Conservation (phyloP, 1,284 basidiomycete species). For the Fomitopsis schrenkii region DNA sequence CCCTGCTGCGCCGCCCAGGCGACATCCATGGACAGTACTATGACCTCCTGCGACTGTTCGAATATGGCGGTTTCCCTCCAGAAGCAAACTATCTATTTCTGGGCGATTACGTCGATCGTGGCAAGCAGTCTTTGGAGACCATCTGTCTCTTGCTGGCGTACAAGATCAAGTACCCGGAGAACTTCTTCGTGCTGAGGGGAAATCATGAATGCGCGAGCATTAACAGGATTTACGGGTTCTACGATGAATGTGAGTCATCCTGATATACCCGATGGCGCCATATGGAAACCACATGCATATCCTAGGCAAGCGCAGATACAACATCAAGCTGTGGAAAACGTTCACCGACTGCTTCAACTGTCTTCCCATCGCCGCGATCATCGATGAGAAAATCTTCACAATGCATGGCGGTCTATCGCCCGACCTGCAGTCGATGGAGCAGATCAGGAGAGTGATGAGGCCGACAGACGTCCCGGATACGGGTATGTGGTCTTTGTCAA, state of each 20-base stretch:
- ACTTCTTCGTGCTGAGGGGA: slow-evolving; percentile 93
- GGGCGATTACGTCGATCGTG: slow-evolving; percentile 93
- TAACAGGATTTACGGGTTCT: slow-evolving; percentile 96
- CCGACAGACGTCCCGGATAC: slow-evolving; percentile 99
- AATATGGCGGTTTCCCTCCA: slow-evolving; percentile 94
- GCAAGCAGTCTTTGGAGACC: slow-evolving; percentile 92
- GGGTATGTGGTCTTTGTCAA: slow-evolving; percentile 48
- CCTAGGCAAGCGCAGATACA: slow-evolving; percentile 92
- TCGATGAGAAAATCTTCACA: slow-evolving; percentile 96
- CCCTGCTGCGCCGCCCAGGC: slow-evolving; percentile 40
- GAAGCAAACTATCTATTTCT: slow-evolving; percentile 96
- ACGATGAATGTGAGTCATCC: slow-evolving; percentile 82
- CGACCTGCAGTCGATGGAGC: slow-evolving; percentile 98
- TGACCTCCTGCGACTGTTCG: slow-evolving; percentile 89
- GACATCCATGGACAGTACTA: slow-evolving; percentile 97
- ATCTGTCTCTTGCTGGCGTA: slow-evolving; percentile 89
- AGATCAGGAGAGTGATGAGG: slow-evolving; percentile 98
- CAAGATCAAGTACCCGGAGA: slow-evolving; percentile 99
- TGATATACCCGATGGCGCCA: background rate
- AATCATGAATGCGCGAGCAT: slow-evolving; percentile 96
- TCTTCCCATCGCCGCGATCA: slow-evolving; percentile 92
- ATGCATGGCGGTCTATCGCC: slow-evolving; percentile 94
- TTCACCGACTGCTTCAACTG: slow-evolving; percentile 98
- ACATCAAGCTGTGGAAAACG: slow-evolving; percentile 98
- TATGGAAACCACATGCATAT: slow-evolving; percentile 4